These are phyloP conservation scores for Elaeis guineensis DNA, from an alignment of 176 grass and related monocot species.

Conservation along the genomic window DNA sequence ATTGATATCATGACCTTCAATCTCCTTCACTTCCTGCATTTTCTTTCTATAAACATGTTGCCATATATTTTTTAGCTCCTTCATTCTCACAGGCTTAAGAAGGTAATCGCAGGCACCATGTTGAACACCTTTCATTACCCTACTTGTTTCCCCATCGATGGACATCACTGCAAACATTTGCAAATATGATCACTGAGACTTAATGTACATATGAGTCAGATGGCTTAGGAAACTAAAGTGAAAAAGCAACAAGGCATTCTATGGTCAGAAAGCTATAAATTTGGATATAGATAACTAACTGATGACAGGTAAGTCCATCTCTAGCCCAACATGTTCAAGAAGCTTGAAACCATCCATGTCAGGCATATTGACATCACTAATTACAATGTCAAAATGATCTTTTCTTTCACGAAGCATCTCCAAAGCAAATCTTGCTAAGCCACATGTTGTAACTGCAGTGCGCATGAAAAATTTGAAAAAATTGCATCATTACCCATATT, in stretches of 20 bases:
- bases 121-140: conserved; percentile 99
- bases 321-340: conserved; percentile 91
- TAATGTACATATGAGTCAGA: too few species aligned
- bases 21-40: conserved; percentile 95
- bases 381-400: conserved; percentile 92
- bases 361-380: conserved; percentile 99
- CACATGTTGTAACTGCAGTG: conserved; percentile 71
- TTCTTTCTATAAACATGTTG: conserved; percentile 95
- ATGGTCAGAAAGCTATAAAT: not conserved
- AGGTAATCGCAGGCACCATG: conserved; percentile 98
- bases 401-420: conserved; percentile 80
- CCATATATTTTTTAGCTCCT: conserved; percentile 97
- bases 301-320: conserved; percentile 98
- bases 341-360: conserved; percentile 99
- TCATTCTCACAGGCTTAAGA: conserved; percentile 97
- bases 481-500: not conserved
- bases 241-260: too few species aligned
- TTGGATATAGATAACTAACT: conserved; percentile 50
- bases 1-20: conserved; percentile 54
- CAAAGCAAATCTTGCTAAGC: conserved; percentile 66
- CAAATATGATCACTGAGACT: too few species aligned
- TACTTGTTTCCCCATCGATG: conserved; percentile 91
- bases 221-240: too few species aligned
- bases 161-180: conserved; percentile 90
- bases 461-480: conserved; percentile 4